A percentile compares a stretch with the other conserved stretches of the same genome.
These are phyloP conservation scores for Pyrenophora seminiperda DNA, from an alignment of 2,329 filamentous ascomycete species.

Conservation along the genomic window DNA sequence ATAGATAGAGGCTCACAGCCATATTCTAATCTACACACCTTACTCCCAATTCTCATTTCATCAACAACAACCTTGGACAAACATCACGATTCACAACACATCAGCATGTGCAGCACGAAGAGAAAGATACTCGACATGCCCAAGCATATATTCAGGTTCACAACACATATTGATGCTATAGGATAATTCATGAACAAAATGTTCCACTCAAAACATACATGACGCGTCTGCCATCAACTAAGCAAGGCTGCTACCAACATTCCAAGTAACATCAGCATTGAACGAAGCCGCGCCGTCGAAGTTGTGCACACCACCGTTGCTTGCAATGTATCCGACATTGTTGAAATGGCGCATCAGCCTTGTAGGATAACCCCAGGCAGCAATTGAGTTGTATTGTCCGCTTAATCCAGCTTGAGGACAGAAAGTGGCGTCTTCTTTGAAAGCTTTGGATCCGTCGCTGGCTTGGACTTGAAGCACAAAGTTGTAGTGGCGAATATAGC, in stretches of 20 bases:
- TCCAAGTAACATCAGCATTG: constrained; percentile 61
- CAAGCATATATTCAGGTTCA: no score
- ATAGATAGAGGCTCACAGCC: no score
- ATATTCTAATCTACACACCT: no score
- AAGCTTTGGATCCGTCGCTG: constrained; percentile 62
- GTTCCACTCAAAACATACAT: no score
- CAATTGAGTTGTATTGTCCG: constrained; percentile 58
- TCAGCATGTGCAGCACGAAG: no score
- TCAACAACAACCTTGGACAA: no score
- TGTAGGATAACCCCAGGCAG: constrained; percentile 65
- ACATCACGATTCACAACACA: no score
- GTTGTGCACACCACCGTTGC: constrained; percentile 60
- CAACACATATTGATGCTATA: no score
- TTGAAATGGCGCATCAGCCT: constrained; percentile 62
- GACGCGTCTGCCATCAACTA: neutral
- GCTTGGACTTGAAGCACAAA: constrained; percentile 58
- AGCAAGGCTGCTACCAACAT: constrained; percentile 13
- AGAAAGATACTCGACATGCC: no score
- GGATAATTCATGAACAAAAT: no score
- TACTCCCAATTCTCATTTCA: no score
- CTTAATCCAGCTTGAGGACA: constrained; percentile 60
- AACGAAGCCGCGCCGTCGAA: constrained; percentile 59
- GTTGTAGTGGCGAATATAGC: constrained; percentile 62
- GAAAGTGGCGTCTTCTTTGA: constrained; percentile 67
- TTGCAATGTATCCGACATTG: constrained; percentile 56